Evolutionary conservation across 352 stramenopile genomes (phyloP).

Genomic region (Aphanomyces stellatus): DNA sequence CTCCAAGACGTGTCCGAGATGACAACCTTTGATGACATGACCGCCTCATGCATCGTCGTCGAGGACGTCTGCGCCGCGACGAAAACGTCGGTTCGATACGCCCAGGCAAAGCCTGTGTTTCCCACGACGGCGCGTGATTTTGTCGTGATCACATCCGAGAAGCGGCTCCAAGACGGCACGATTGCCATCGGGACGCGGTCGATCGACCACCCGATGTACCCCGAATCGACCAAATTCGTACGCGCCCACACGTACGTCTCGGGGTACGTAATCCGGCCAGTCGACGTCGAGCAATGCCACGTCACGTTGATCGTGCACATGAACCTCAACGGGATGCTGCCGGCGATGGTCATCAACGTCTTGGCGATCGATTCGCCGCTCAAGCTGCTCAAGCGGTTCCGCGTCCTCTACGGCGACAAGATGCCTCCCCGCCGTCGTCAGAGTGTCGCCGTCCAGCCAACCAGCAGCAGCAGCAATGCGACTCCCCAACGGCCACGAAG

Average conservation of each 20-base stretch:
- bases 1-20: constrained; percentile 54
- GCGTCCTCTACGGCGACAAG: background rate
- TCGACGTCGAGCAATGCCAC: constrained; percentile 39
- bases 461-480: no score
- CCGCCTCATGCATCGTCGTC: constrained; percentile 32
- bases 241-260: constrained; percentile 59
- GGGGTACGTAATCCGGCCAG: constrained; percentile 68
- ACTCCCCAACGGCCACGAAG: no score
- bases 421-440: background rate
- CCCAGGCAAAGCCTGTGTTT: constrained; percentile 70
- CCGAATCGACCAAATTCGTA: constrained; percentile 40
- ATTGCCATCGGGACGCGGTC: constrained; percentile 60
- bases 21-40: constrained; percentile 77
- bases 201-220: constrained; percentile 35
- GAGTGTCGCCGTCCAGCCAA: no score
- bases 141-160: constrained; percentile 50
- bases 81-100: constrained; percentile 47
- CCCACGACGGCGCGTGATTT: constrained; percentile 69
- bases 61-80: constrained; percentile 34
- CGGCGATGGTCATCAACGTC: constrained; percentile 58
- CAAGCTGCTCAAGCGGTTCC: constrained; percentile 3
- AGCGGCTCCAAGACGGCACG: constrained; percentile 32
- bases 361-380: constrained; percentile 2
- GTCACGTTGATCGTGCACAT: constrained; percentile 67
- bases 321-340: constrained; percentile 67